Percentiles rank a stretch among this genome's conserved stretches.
Conservation (phyloP, 1,284 basidiomycete genomes). For the Anthracocystis setariae region DNA sequence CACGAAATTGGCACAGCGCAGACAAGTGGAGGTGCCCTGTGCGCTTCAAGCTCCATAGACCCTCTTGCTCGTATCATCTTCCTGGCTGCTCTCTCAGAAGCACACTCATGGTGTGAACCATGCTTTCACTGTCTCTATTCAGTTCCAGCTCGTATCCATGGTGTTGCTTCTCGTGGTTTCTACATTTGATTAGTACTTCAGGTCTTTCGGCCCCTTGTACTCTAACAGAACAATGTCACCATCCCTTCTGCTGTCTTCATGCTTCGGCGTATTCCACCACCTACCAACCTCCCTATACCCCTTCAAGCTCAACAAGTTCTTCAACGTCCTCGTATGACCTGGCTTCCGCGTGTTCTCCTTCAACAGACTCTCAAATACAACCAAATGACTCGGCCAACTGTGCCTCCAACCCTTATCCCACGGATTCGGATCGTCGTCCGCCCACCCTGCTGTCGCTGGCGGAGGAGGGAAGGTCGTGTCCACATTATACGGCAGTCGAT, state of each 20-base stretch:
- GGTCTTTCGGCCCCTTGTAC: conserved; percentile 45
- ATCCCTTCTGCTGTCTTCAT: conserved; percentile 79
- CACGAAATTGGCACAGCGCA: conserved; percentile 5
- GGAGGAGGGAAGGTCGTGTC: conserved; percentile 74
- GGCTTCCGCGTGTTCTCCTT: conserved; percentile 44
- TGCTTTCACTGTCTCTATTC: too few relatives aligned
- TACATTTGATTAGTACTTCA: background rate
- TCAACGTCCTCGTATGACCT: conserved; percentile 68
- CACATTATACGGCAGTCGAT: conserved; percentile 76
- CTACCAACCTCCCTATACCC: conserved; percentile 78
- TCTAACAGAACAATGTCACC: conserved; percentile 81
- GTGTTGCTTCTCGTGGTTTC: too few relatives aligned
- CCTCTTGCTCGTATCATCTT: background rate
- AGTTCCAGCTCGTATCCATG: too few relatives aligned
- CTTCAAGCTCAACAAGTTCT: conserved; percentile 70
- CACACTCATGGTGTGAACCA: background rate
- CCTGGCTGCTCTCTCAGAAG: background rate
- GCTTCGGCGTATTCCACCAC: conserved; percentile 77
- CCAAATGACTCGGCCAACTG: conserved; percentile 81
- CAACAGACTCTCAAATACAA: conserved; percentile 81
- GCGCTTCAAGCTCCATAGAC: background rate
- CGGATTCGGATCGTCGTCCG: background rate
- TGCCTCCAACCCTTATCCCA: conserved; percentile 72
- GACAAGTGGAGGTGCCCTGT: conserved; percentile 19
- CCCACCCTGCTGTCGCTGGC: background rate